Evolutionary conservation across 1,284 basidiomycete species (phyloP).

Genomic region (Melampsora larici-populina): DNA sequence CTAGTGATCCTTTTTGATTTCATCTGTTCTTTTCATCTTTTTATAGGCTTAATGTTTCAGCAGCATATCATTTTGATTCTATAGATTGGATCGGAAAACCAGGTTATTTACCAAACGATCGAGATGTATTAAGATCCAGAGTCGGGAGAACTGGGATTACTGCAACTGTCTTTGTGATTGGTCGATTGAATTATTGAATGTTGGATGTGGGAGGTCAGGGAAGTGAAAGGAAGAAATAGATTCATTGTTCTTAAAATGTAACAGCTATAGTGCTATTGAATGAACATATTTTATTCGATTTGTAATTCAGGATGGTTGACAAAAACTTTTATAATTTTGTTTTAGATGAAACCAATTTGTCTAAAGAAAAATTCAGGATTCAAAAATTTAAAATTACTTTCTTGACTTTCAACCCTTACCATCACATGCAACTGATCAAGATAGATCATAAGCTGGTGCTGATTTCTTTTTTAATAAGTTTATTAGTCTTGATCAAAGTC

Average conservation of each 20-base stretch:
- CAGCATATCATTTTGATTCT: constrained; percentile 19
- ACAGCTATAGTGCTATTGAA: constrained; percentile 90
- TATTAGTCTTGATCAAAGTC: constrained; percentile 53
- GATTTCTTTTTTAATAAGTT: constrained; percentile 52
- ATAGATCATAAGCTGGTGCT: too few species aligned
- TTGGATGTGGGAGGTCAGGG: constrained; percentile 95
- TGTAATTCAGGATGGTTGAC: constrained; percentile 51
- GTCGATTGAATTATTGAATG: constrained; percentile 78
- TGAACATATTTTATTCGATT: constrained; percentile 47
- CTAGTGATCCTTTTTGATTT: too few species aligned
- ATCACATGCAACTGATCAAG: background rate
- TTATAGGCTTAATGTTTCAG: constrained; percentile 9
- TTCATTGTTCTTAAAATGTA: constrained; percentile 81
- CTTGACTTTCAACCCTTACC: constrained; percentile 57
- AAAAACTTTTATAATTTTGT: constrained; percentile 51
- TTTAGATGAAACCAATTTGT: constrained; percentile 71
- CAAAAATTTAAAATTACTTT: constrained; percentile 84
- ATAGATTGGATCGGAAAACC: constrained; percentile 48
- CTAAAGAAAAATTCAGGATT: too few species aligned
- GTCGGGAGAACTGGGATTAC: constrained; percentile 97
- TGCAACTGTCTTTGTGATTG: constrained; percentile 85
- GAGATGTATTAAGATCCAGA: constrained; percentile 87
- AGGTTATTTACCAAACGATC: constrained; percentile 54
- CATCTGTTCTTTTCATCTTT: too few species aligned
- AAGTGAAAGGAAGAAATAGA: constrained; percentile 79